These are phyloP conservation scores for Hansenula sp. DNA, from an alignment of 1,139 yeast species.

Conservation along the genomic window DNA sequence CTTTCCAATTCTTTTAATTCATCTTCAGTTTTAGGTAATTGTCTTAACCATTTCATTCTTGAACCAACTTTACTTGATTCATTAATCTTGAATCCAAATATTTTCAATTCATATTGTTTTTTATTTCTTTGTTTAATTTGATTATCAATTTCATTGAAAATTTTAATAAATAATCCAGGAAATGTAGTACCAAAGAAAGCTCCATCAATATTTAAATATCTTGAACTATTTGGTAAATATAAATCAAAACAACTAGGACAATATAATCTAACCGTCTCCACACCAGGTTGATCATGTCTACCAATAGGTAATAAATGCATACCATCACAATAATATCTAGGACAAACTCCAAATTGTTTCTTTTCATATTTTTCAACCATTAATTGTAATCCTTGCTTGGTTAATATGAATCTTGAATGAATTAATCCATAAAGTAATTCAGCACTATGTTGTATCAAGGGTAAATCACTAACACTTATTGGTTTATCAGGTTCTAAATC, in stretches of 20 bases:
- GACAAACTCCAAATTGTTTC: slow-evolving; percentile 88
- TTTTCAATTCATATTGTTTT: slow-evolving; percentile 61
- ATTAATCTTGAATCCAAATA: slow-evolving; percentile 84
- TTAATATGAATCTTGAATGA: slow-evolving; percentile 86
- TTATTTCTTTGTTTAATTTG: slow-evolving; percentile 47
- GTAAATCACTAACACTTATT: slow-evolving; percentile 60
- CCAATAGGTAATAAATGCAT: slow-evolving; percentile 93
- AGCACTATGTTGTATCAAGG: slow-evolving; percentile 83
- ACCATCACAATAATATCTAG: slow-evolving; percentile 87
- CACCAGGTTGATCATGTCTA: slow-evolving; percentile 84
- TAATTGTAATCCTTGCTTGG: slow-evolving; percentile 85
- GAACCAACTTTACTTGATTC: slow-evolving; percentile 80
- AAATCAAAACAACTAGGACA: slow-evolving; percentile 95
- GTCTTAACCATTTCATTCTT: slow-evolving; percentile 92
- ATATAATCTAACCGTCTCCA: slow-evolving; percentile 84
- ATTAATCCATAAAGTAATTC: slow-evolving; percentile 89
- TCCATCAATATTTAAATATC: slow-evolving; percentile 88
- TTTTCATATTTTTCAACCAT: slow-evolving; percentile 96
- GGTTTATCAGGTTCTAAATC: slow-evolving; percentile 59
- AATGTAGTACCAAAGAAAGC: slow-evolving; percentile 96
- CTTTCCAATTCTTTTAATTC: slow-evolving; percentile 56
- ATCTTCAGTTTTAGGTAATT: slow-evolving; percentile 55
- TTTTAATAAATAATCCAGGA: slow-evolving; percentile 86
- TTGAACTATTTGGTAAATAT: slow-evolving; percentile 79
- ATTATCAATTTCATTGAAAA: slow-evolving; percentile 77